These are phyloP conservation scores for Chenopodium berlandieri DNA, from an alignment of 148 eudicot genomes.

Conservation along the genomic window DNA sequence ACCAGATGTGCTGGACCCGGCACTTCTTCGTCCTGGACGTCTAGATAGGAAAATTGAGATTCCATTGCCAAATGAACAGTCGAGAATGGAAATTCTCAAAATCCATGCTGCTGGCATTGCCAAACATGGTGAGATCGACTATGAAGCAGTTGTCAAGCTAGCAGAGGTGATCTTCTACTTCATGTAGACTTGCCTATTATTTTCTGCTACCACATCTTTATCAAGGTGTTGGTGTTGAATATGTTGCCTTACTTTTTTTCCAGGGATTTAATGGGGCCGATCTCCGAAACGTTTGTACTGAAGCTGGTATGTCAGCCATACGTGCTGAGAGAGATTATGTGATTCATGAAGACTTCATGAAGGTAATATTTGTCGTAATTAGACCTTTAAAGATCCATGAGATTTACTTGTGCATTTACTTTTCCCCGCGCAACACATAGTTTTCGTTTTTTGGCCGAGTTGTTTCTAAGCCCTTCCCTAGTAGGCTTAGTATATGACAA, in stretches of 20 bases:
- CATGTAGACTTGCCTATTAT: background rate
- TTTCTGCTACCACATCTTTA: background rate
- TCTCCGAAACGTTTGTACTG: constrained; percentile 87
- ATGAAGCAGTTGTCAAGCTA: constrained; percentile 95
- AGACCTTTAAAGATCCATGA: background rate
- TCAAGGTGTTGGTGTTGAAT: background rate
- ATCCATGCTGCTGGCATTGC: constrained; percentile 99
- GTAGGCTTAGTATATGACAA: too few species aligned
- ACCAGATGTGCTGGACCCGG: constrained; percentile 98
- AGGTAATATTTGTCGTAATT: constrained; percentile 33
- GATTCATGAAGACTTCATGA: constrained; percentile 97
- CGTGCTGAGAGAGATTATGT: constrained; percentile 98
- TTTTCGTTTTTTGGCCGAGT: too few species aligned
- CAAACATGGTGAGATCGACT: constrained; percentile 97
- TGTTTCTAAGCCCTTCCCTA: too few species aligned
- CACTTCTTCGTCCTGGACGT: constrained; percentile 99
- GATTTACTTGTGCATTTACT: background rate
- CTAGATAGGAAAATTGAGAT: constrained; percentile 97
- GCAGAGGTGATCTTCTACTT: constrained; percentile 62
- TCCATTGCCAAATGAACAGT: constrained; percentile 98
- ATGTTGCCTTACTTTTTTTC: constrained; percentile 12
- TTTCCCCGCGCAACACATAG: background rate
- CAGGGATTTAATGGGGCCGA: constrained; percentile 98
- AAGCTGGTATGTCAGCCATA: constrained; percentile 95
- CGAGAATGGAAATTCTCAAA: constrained; percentile 89